These are phyloP conservation scores for Murraya paniculata DNA, from an alignment of 345 rosid species.

Conservation along the genomic window DNA sequence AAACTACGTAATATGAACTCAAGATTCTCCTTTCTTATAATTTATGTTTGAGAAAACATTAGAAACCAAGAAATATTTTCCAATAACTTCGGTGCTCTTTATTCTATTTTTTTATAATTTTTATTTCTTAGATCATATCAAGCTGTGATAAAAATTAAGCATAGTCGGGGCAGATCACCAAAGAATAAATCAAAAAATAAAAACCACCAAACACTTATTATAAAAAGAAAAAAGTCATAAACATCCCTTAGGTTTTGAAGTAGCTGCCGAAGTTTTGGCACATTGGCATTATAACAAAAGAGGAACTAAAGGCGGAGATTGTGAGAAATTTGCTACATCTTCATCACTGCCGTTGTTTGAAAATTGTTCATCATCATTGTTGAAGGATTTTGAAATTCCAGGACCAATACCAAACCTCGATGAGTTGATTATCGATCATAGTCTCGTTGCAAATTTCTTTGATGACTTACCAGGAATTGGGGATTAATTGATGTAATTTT, in stretches of 20 bases:
- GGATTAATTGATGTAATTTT: not conserved
- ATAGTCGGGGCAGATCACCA: not conserved
- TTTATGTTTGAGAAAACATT: not conserved
- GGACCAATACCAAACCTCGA: too few relatives aligned
- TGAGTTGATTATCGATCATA: too few relatives aligned
- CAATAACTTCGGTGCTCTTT: not conserved
- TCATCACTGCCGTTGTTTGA: too few relatives aligned
- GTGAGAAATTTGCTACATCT: too few relatives aligned
- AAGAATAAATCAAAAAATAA: not conserved
- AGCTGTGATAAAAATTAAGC: not conserved
- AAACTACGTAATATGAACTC: not conserved
- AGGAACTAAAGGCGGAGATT: not conserved
- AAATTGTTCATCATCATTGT: not conserved
- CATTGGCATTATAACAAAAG: not conserved
- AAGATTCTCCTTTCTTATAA: not conserved
- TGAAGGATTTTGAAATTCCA: not conserved
- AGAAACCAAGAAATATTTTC: not conserved
- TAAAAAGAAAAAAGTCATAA: not conserved
- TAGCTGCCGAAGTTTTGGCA: not conserved
- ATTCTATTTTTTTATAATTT: not conserved
- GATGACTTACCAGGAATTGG: not conserved
- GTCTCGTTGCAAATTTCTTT: not conserved
- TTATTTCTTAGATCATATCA: not conserved
- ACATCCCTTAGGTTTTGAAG: not conserved
- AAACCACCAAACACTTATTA: not conserved